Conservation (phyloP, 2,329 filamentous ascomycete genomes). For the Trichoderma hamatum region DNA sequence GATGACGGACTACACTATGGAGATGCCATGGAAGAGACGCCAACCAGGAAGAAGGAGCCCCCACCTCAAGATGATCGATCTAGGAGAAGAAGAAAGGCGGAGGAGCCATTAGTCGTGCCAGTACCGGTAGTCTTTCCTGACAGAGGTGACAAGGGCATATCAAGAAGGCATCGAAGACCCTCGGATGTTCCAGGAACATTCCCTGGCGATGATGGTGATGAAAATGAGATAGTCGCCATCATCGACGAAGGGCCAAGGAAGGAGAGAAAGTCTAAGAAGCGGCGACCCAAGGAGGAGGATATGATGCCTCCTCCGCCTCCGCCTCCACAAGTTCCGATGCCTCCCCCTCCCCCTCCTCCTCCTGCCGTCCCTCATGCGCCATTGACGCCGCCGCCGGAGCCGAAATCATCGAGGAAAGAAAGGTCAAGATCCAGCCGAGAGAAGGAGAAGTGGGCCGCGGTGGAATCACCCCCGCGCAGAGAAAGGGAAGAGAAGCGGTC, state of each 20-base stretch:
- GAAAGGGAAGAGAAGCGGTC: constrained; percentile 51
- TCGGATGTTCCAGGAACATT: constrained; percentile 56
- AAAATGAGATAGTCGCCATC: constrained; percentile 54
- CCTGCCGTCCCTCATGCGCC: constrained; percentile 53
- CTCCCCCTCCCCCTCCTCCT: constrained; percentile 44
- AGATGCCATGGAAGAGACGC: constrained; percentile 5
- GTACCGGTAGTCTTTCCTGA: background rate
- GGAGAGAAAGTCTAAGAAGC: constrained; percentile 43
- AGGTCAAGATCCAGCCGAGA: constrained; percentile 76
- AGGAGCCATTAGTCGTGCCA: background rate
- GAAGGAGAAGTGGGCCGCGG: constrained; percentile 70
- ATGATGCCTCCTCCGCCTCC: constrained; percentile 42
- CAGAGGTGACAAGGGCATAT: constrained; percentile 30
- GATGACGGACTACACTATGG: constrained; percentile 33
- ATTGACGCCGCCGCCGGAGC: constrained; percentile 56
- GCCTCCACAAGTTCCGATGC: constrained; percentile 36
- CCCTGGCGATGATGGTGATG: constrained; percentile 55
- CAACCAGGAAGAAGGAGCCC: background rate
- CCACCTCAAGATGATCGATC: constrained; percentile 2
- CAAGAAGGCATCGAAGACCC: constrained; percentile 37
- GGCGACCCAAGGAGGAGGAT: constrained; percentile 32
- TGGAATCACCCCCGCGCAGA: constrained; percentile 49
- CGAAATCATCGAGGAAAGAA: constrained; percentile 70
- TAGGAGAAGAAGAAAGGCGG: background rate
- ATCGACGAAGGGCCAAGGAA: constrained; percentile 53